phyloP scores from a whole-genome alignment of 2,329 filamentous ascomycete genomes.

The Hortaea sp. region DNA sequence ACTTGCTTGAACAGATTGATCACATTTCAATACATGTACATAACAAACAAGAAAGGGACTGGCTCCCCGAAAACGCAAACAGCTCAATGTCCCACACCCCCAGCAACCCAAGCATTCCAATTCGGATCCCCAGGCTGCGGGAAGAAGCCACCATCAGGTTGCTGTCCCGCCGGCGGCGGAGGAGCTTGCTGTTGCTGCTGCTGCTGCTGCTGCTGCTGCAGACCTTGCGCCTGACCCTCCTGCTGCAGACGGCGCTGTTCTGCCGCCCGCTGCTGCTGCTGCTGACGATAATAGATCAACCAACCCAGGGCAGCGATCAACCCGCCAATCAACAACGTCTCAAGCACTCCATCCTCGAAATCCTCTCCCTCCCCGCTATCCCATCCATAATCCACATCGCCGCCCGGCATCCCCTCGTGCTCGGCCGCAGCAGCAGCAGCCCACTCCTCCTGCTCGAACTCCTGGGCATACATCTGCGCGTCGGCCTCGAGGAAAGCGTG shows the following conservation, averaged over 20 bases:
- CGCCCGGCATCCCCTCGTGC: conserved; percentile 39
- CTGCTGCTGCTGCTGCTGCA: conserved; percentile 14
- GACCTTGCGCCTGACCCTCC: conserved; percentile 16
- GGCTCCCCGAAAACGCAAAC: not conserved
- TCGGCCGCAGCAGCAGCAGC: conserved; percentile 9
- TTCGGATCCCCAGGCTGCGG: conserved; percentile 58
- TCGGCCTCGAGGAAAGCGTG: conserved; percentile 64
- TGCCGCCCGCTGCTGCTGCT: conserved; percentile 41
- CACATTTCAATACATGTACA: no score
- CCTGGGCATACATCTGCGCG: conserved; percentile 34
- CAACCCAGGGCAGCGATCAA: conserved; percentile 64
- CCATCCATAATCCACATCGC: conserved; percentile 34
- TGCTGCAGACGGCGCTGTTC: conserved; percentile 35
- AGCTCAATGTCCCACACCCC: conserved; percentile 52
- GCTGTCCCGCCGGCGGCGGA: conserved; percentile 33
- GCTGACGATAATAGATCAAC: conserved; percentile 69
- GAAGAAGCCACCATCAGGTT: conserved; percentile 45
- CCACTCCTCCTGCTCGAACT: conserved; percentile 40
- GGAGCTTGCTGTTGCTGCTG: conserved; percentile 25
- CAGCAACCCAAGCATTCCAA: conserved; percentile 57
- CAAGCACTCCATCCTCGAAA: conserved; percentile 64
- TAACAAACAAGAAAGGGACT: no score
- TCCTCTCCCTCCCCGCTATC: conserved; percentile 48
- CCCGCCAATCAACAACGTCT: conserved; percentile 74
- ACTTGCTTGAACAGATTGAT: no score